Base-by-base conservation (phyloP, 306 rosid species). In the Corylus avellana region DNA sequence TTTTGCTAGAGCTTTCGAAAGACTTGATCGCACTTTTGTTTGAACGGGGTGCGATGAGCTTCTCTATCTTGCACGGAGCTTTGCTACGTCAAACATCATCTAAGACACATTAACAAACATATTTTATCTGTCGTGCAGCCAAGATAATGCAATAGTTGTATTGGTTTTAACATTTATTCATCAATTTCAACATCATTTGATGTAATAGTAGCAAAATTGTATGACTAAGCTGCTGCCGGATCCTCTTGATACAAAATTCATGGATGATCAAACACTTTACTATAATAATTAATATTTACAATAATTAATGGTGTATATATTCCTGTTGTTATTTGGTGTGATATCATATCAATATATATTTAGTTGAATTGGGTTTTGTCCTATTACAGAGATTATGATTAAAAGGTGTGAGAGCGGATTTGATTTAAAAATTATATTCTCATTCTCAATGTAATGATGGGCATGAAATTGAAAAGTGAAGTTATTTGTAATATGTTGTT, bases 391-490 rank as follows among this genome's bases (percentile, higher is more conserved):
- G 12, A 59, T 25, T 11, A 11, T 9, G 37, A 59, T 42, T 11
- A 59, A 13, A 10, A 8, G 3, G 5, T 22, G 17, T 22, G 35
- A 61, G 14, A 61, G 35, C 6, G 46, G 46, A 42, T 5, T 42
- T 42, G 46, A 32, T 32, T 63, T 32, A 10, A 37, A 37, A 62
- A 8, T 12, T 8, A 35, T 5, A 12, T 66, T 18, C 46, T 47
- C 48, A 66, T 16, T 66, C 71, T 62, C 25, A 5, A 13, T 66
- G 49, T 66, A 66, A 66, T 66, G 71, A 66, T 66, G 49, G 71
- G 11, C 44, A 14, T 17, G 44, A 39, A 64, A 35, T 39, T 35
- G 20, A 66, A 66, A 59, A 3, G 14, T 25, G 66, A 3, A 16
- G 46, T 64, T 35, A 3, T 42, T 64, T 16, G 49, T 37, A 8